phyloP scores from a whole-genome alignment of 2,329 filamentous ascomycete genomes.

The Piedraia hortae region DNA sequence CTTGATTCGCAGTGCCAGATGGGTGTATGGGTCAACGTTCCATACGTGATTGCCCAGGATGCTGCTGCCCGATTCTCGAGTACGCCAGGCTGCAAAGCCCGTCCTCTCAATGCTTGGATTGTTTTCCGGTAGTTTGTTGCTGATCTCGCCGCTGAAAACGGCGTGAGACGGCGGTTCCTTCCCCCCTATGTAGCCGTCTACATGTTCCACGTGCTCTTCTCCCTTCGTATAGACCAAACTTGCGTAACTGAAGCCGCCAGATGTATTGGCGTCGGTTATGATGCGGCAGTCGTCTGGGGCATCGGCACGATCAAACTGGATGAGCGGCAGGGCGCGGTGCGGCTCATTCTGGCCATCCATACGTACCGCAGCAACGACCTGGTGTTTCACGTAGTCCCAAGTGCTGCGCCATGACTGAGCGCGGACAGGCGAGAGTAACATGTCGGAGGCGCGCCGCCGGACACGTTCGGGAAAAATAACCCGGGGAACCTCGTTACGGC shows the following conservation, averaged over 20 bases:
- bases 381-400: constrained; percentile 29
- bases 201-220: constrained; percentile 4
- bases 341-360: constrained; percentile 41
- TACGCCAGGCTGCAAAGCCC: constrained; percentile 79
- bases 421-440: no score
- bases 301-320: constrained; percentile 29
- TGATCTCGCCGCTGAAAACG: constrained; percentile 70
- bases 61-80: constrained; percentile 44
- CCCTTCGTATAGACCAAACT: constrained; percentile 31
- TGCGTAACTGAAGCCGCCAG: constrained; percentile 60
- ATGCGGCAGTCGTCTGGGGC: constrained; percentile 30
- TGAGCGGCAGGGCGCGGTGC: constrained; percentile 33
- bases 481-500: neutral
- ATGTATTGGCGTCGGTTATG: constrained; percentile 54
- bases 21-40: constrained; percentile 74
- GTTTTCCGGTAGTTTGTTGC: constrained; percentile 51
- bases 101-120: constrained; percentile 46
- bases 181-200: constrained; percentile 3
- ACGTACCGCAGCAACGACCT: constrained; percentile 31
- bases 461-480: no score
- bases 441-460: no score
- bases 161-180: constrained; percentile 33
- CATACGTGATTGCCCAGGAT: constrained; percentile 68
- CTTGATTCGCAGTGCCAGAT: constrained; percentile 66
- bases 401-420: constrained; percentile 30